Evolutionary conservation across 2,329 filamentous ascomycete genomes (phyloP), one percentile per base, ranked within the genome.

Genomic region (Pyricularia sp.): DNA sequence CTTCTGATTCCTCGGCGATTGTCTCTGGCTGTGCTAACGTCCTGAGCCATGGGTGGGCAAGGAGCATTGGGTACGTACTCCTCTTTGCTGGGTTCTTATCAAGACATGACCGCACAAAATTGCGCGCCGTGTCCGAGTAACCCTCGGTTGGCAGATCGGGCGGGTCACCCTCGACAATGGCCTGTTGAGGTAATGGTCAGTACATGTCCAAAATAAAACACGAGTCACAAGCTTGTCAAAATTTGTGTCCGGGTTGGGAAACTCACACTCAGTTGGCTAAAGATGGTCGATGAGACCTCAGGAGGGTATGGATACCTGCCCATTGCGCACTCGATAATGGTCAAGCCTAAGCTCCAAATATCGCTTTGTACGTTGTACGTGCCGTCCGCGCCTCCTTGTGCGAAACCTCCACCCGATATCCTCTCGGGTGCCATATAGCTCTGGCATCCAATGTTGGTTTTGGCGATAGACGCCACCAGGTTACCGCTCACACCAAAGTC

Each of bases 371-470:
- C 94, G 74, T 91, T 96, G 76, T 99, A 99, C 2, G 93, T 96
- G 65, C 93, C 93, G 66, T 88, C 88, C 6, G 84, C 81, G 66
- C 86, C 84, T 4, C 85, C 82, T 67, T 88, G 84, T 66, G 90
- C 86, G 71, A 92, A 86, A 26, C 89, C 89, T 65, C 93, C 92
- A 62, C 91, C 91, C 9, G 91, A 91, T 71, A 99, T 99, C 69
- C 94, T 82, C 76, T 99, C 94, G 0, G 94, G 94, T 0, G 94
- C 94, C 94, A 99, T 99, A 78, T 99, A 99, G 73, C 93, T 97
- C 77, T 99, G 94, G 72, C 94, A 99, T 53, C 94, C 94, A 71
- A 99, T 99, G 74, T 99, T 99, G 31, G 94, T 99, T 78, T 96
- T 96, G 63, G 94, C 94, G 71, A 97, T 97, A 78, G 92, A 96